Evolutionary conservation across 2,329 filamentous ascomycete genomes (phyloP).

Genomic region (Ceratocystis cacaofunesta): DNA sequence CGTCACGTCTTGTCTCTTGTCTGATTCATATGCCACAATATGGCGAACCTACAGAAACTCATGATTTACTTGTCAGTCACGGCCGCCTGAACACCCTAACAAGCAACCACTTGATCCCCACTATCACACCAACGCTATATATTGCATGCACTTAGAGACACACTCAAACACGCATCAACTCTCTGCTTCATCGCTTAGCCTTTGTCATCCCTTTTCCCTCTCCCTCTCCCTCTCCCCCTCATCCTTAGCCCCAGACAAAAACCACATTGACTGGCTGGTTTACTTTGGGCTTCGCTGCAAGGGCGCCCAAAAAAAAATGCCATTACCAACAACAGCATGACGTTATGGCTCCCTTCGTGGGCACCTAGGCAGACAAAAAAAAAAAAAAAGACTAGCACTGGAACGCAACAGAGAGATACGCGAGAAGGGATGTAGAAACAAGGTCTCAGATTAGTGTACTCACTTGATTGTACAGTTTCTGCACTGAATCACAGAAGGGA

Average conservation of each 20-base stretch:
- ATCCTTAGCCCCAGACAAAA: background rate
- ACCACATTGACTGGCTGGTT: background rate
- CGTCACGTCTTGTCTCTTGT: background rate
- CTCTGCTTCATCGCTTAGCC: background rate
- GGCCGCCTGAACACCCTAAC: background rate
- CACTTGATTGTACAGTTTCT: background rate
- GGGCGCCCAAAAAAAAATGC: background rate
- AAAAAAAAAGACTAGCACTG: background rate
- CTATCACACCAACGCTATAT: background rate
- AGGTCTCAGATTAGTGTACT: background rate
- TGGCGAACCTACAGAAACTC: background rate
- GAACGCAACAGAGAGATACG: background rate
- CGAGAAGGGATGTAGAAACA: slow-evolving; percentile 1
- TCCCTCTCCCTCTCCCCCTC: background rate
- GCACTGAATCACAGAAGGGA: background rate
- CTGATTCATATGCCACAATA: background rate
- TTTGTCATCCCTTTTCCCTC: background rate
- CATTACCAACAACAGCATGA: background rate
- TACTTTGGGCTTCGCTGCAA: background rate
- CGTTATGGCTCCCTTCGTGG: background rate
- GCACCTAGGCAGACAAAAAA: background rate
- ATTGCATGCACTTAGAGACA: background rate
- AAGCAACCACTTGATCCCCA: background rate
- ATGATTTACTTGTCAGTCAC: background rate
- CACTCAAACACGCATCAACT: background rate